A percentile compares a stretch with the other conserved stretches of the same genome.
Evolutionary conservation across 2,329 filamentous ascomycete genomes (phyloP).

Genomic region (Fusarium sp.): DNA sequence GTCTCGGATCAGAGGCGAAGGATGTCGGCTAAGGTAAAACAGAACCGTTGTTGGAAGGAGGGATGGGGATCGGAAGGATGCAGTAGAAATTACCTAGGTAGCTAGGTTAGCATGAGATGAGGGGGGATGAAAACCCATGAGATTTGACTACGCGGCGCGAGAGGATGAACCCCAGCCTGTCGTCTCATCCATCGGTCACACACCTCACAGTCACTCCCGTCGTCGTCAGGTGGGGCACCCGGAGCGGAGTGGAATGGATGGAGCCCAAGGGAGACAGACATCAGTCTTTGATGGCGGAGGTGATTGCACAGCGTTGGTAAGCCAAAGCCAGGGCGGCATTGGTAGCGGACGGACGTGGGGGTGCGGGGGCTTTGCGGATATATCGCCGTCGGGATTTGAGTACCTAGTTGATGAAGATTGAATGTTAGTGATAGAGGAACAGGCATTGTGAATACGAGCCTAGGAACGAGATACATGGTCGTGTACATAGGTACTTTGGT

Average conservation of each 20-base stretch:
- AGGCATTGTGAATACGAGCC: neutral
- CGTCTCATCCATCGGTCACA: slow-evolving; percentile 22
- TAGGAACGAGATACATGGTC: neutral
- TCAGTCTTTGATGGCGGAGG: slow-evolving; percentile 13
- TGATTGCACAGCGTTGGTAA: slow-evolving; percentile 11
- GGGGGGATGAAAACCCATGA: neutral
- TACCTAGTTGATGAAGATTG: neutral
- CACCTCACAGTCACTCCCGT: slow-evolving; percentile 8
- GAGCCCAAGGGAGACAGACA: slow-evolving; percentile 7
- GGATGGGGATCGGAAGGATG: neutral
- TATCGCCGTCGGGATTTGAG: neutral
- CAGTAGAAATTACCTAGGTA: neutral
- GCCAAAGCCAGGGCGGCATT: neutral
- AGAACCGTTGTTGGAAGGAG: neutral
- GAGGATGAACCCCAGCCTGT: slow-evolving; percentile 17
- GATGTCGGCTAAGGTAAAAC: neutral
- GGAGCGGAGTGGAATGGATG: slow-evolving; percentile 5
- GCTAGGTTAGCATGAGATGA: neutral
- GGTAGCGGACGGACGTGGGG: neutral
- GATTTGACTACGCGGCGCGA: neutral
- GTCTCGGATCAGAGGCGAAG: neutral
- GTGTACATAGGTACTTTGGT: neutral
- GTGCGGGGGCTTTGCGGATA: neutral
- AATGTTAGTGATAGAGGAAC: neutral
- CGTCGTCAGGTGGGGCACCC: slow-evolving; percentile 33